Base-by-base conservation (phyloP, 352 stramenopile species). In the Phytophthora podocarpi region DNA sequence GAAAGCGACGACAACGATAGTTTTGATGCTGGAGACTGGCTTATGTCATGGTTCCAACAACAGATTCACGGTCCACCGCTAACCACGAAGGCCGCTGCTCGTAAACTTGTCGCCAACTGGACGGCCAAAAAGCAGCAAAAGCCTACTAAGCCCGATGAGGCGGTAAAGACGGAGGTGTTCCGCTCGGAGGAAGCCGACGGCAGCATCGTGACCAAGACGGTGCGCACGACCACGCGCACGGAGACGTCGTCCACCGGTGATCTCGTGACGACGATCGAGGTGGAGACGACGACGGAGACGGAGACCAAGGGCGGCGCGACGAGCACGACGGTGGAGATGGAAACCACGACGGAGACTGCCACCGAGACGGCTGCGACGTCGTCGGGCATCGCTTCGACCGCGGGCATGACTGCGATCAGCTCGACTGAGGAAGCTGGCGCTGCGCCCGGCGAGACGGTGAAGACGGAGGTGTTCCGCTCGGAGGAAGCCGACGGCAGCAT, bases 21-120 rank as follows among this genome's bases (percentile, higher is more conserved):
- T 5, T 72, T 72, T 58, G 46, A 72, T 47, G 64, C 58, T 15
- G 64, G 52, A 16, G 58, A 72, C 0, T 72, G 64, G 64, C 52
- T 72, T 20, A 68, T 72, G 64, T 65, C 64, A 5, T 72, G 64
- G 64, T 72, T 72, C 23, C 36, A 59, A 1, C 51, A 53, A 28
- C 26, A 24, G 20, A 46, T 20, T 5, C 26, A 64, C 24, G 54
- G 46, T n/a, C 50, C 58, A n/a, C 58, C 58, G 12, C 46, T 72
- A 1, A 72, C 64, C 0, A 72, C 64, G 15, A 72, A 67, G n/a
- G 64, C 57, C 6, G 58, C 64, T 32, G 58, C 51, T 23, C 50
- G 58, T 10, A 72, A 72, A 34, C 30, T 68, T 28, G 2, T 68
- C 13, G 24, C 27, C n/a, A 55, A 72, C 12, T 72, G 64, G 64